phyloP scores from a whole-genome alignment of 345 rosid genomes.

The Physaria fendleri region DNA sequence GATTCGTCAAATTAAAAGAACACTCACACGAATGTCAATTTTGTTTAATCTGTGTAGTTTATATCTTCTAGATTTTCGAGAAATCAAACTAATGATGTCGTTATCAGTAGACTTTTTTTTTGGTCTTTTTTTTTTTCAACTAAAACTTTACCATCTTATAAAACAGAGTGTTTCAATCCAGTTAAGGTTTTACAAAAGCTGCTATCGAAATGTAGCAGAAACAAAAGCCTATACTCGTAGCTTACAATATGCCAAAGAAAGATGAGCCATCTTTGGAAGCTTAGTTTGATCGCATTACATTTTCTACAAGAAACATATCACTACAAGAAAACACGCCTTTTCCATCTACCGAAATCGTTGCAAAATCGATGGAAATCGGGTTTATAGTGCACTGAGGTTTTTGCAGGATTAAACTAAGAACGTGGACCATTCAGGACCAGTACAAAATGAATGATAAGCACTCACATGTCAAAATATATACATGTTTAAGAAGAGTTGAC shows the following conservation, averaged over 20 bases:
- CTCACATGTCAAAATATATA: slow-evolving; percentile 11
- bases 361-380: too few relatives aligned
- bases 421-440: slow-evolving; percentile 13
- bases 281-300: too few relatives aligned
- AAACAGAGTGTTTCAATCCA: too few relatives aligned
- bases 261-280: too few relatives aligned
- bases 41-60: background rate
- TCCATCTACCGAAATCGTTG: too few relatives aligned
- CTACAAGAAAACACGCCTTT: too few relatives aligned
- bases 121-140: slow-evolving; percentile 11
- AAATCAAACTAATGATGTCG: background rate
- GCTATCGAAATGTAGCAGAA: too few relatives aligned
- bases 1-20: background rate
- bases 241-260: too few relatives aligned
- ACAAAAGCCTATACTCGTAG: too few relatives aligned
- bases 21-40: background rate
- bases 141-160: too few relatives aligned
- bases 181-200: too few relatives aligned
- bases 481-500: background rate
- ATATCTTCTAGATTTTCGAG: background rate
- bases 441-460: slow-evolving; percentile 3
- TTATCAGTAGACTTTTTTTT: background rate
- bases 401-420: slow-evolving; percentile 2
- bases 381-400: slow-evolving; percentile 10
- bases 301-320: too few relatives aligned